Base-by-base conservation (phyloP, 2,329 filamentous ascomycete species). In the Microcyclospora pomicola region DNA sequence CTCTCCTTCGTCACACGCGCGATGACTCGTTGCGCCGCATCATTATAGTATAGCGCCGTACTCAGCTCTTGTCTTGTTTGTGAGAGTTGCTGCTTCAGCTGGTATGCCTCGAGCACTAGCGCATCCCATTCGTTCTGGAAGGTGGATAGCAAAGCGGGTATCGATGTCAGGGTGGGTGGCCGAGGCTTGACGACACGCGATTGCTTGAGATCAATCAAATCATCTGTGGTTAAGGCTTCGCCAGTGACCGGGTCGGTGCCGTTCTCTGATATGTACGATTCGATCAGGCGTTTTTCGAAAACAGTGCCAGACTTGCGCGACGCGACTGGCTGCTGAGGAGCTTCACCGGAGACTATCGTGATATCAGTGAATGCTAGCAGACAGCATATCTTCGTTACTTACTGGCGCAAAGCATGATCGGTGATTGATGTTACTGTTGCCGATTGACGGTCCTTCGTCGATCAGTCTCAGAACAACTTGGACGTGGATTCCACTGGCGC, bases 61-160 rank as follows among this genome's bases (percentile, higher is more conserved):
- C 85, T 85, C 40, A 98, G 75, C 66, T 98, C 91, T 64, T 95
- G 87, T 48, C 88, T 73, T 31, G 87, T 93, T 58, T 93, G 83
- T 36, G 80, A 73, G 44, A 98, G 69, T 57, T 94, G 85, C 60
- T 95, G 83, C 64, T 83, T 81, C 42, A 96, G 67, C 49, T 84
- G 91, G 60, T 86, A 95, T 36, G 85, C 83, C 65, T 98, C 91
- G 28, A 96, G 69, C 10, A 88, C 84, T 33, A 95, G 67, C 7
- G 87, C 80, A 59, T 98, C 91, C 91, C 91, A 98, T 69, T 98
- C 91, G 60, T 93, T 93, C 61, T 98, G 91, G 61, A 98, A 96
- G 30, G 87, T 82, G 35, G 84, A 82, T 39, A 98, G 80, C 39
- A 98, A 75, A 13, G 91, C 86, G 15, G 91, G 91, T 56, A 98